Evolutionary conservation across 179 eudicot species (phyloP).

Genomic region (Silene noctiflora): DNA sequence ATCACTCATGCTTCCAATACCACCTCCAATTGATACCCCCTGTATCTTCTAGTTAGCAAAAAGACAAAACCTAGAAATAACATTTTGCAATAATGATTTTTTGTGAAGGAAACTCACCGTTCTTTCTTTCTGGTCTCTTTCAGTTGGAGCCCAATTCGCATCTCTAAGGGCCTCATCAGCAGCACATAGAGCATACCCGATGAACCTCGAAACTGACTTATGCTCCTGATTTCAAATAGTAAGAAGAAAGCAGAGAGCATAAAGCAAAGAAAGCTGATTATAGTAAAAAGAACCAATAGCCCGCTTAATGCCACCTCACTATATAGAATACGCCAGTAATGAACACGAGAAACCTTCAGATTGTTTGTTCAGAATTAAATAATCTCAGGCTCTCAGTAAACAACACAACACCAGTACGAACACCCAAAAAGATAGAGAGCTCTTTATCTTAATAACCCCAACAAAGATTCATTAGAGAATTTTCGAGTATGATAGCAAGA

Average conservation of each 20-base stretch:
- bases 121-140: constrained; percentile 66
- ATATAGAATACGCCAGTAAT: background rate
- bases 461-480: background rate
- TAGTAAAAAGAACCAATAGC: background rate
- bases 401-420: background rate
- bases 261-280: background rate
- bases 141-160: constrained; percentile 74
- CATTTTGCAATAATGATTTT: background rate
- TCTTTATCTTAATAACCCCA: background rate
- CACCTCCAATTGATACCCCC: constrained; percentile 99
- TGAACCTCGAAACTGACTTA: constrained; percentile 77
- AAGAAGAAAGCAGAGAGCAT: background rate
- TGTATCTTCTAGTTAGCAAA: constrained; percentile 39
- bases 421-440: background rate
- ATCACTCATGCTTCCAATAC: constrained; percentile 89
- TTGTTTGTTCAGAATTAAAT: background rate
- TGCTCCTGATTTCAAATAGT: constrained; percentile 57
- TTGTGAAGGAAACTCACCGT: constrained; percentile 45
- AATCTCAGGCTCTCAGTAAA: background rate
- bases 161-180: constrained; percentile 93
- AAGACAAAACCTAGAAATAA: constrained; percentile 14
- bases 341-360: background rate
- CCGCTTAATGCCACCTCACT: background rate
- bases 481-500: background rate
- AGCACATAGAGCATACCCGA: constrained; percentile 92